A percentile compares a stretch with the other conserved stretches of the same genome.
Evolutionary conservation across 1,139 yeast species (phyloP).

Genomic region (Suhomyces bolitotheri): DNA sequence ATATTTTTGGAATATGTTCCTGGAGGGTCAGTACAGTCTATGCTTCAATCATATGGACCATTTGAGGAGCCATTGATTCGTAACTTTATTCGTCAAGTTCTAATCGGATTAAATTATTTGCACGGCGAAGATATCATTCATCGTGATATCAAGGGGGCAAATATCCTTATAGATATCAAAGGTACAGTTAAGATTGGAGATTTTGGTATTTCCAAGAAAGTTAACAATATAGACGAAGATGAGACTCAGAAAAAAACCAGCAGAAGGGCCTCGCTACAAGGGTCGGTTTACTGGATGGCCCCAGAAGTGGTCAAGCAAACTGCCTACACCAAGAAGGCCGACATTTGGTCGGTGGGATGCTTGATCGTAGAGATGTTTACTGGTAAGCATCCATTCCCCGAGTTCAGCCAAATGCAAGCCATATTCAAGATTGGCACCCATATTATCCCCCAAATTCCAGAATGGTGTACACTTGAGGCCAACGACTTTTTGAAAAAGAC

Average conservation of each 20-base stretch:
- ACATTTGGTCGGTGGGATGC: conserved; percentile 95
- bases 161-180: conserved; percentile 82
- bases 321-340: conserved; percentile 86
- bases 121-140: conserved; percentile 85
- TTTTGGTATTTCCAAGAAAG: conserved; percentile 87
- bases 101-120: conserved; percentile 76
- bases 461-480: conserved; percentile 71
- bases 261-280: conserved; percentile 84
- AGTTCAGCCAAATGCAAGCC: conserved; percentile 94
- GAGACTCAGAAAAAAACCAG: conserved; percentile 30
- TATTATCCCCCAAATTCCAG: conserved; percentile 73
- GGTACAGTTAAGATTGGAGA: conserved; percentile 93
- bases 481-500: conserved; percentile 64
- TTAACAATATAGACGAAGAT: conserved; percentile 37
- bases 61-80: conserved; percentile 87
- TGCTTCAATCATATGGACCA: conserved; percentile 85
- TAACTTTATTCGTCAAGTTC: conserved; percentile 79
- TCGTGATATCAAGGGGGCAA: conserved; percentile 92
- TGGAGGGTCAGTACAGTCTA: conserved; percentile 91
- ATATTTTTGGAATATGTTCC: conserved; percentile 94
- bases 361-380: conserved; percentile 91
- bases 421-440: conserved; percentile 88
- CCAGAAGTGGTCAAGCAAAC: conserved; percentile 95
- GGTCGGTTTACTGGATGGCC: conserved; percentile 98
- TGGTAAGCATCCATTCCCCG: conserved; percentile 92